Base-by-base conservation (phyloP, 2,329 filamentous ascomycete species). In the Aspergillus alliaceus region DNA sequence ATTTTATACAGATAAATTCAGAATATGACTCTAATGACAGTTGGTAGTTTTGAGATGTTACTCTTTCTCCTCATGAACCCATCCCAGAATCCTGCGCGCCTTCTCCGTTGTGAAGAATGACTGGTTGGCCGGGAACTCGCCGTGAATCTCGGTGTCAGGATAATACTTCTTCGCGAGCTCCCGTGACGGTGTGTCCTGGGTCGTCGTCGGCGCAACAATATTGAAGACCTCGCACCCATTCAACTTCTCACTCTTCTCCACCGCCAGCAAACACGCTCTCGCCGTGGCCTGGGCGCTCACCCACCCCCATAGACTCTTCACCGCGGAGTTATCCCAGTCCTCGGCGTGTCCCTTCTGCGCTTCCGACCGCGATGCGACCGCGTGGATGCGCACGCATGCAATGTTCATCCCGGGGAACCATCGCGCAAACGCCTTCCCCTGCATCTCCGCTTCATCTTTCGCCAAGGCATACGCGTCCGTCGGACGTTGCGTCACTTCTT, bases 381-480 rank as follows among this genome's bases (percentile, higher is more conserved):
- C 69, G 48, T 76, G 73, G 53, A 75, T 74, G 18, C 73, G 70
- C 54, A 76, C 58, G 55, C 72, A 72, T 0, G 73, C 72, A 27
- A 75, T 70, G 53, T 71, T 75, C 61, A 70, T 72, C 2, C 72
- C 73, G 0, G 72, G 75, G 50, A 69, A 75, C 72, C 73, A 75
- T 31, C 70, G 59, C 2, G 64, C 67, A 32, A 76, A 75, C 0
- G 69, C 61, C n/a, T 54, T 58, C 6, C 69, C 73, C 57, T 75
- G 71, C 5, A 64, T 54, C 58, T 75, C 74, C 3, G 72, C 65
- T 58, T 75, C 72, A 7, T 68, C 58, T 55, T 76, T 76, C n/a
- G 70, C 71, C 2, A 75, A 64, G 4, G 72, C 71, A 51, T 75
- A 75, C 0, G 69, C 53, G 53, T 75, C 75, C 1, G 71, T 75